These are phyloP conservation scores for Trematosphaeria pertusa DNA, from an alignment of 2,329 filamentous ascomycete genomes.

Conservation along the genomic window DNA sequence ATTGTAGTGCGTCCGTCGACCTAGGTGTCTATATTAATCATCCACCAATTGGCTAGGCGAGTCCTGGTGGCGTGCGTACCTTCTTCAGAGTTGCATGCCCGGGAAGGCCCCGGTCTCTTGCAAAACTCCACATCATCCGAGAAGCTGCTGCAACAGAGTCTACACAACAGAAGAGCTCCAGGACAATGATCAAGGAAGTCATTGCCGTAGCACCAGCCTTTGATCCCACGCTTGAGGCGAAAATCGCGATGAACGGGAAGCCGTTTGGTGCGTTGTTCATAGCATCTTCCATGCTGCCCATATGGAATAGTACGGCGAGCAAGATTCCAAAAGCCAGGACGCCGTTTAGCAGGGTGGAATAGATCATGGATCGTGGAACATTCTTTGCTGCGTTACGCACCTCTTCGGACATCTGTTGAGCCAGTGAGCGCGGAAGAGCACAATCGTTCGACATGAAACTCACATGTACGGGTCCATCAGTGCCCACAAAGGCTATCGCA, in stretches of 20 bases:
- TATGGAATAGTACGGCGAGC: conserved; percentile 13
- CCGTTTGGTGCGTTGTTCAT: neutral
- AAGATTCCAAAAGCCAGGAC: conserved; percentile 19
- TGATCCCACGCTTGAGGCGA: conserved; percentile 28
- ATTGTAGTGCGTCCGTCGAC: conserved; percentile 12
- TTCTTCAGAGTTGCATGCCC: neutral
- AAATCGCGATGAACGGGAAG: conserved; percentile 51
- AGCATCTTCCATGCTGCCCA: neutral
- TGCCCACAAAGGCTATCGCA: conserved; percentile 33
- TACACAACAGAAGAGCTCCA: conserved; percentile 35
- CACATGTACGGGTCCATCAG: conserved; percentile 4
- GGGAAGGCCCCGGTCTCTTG: neutral
- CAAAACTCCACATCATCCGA: conserved; percentile 18
- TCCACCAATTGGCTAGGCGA: too few relatives aligned
- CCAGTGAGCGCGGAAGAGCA: too few relatives aligned
- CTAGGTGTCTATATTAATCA: neutral
- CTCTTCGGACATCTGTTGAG: conserved; percentile 24
- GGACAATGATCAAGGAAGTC: conserved; percentile 19
- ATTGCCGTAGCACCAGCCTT: conserved; percentile 50
- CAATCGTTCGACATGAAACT: neutral
- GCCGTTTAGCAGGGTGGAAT: conserved; percentile 39
- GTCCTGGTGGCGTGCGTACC: neutral
- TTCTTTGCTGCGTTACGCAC: conserved; percentile 23
- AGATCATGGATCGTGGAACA: conserved; percentile 41
- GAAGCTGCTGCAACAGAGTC: conserved; percentile 35